Evolutionary conservation across 306 rosid species (phyloP), one percentile per base, ranked within the genome.

Genomic region (Vachellia pachyceras): DNA sequence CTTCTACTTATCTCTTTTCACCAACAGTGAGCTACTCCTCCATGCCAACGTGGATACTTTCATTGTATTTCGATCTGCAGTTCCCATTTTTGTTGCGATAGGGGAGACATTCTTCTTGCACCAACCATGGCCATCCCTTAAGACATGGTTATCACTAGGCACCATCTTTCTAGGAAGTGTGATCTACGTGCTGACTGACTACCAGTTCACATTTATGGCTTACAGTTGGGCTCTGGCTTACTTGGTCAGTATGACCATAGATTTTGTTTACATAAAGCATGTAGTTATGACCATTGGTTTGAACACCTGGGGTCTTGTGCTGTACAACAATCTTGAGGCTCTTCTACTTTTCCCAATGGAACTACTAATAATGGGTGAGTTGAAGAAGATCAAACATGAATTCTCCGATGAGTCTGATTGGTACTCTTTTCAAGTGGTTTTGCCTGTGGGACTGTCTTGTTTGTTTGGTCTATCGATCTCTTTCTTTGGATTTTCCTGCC

Each of bases 21-120:
- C 98, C 77, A 93, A 93, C 66, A 91, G 97, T 52, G 94, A 93
- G 87, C 87, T 91, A 63, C 94, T 93, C 54, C 87, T 94, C 55
- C 98, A 94, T 80, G 98, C 98, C 69, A 94, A 94, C 70, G 98
- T 94, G 17, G 98, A 94, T 57, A 94, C 98, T 2, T 94, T 94
- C 82, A 94, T 94, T 3, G 97, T 94, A 76, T 94, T 94, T 57
- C 89, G 94, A 18, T 94, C 94, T 0, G 92, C 78, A 0, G 97
- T 93, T 52, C 98, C 98, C 3, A 82, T 93, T 44, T 91, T 93
- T 1, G 97, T 93, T n/a, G 97, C 97, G 7, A 70, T 93, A 4
- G 94, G 98, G 82, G 98, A 94, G 92, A 89, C 91, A 7, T 55
- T 94, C 69, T 94, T 91, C 84, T 70, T 91, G 69, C 90, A 89